Evolutionary conservation across 208 protist species (phyloP), one percentile per base, ranked within the genome.

Genomic region (Vickermania spadyakhi): DNA sequence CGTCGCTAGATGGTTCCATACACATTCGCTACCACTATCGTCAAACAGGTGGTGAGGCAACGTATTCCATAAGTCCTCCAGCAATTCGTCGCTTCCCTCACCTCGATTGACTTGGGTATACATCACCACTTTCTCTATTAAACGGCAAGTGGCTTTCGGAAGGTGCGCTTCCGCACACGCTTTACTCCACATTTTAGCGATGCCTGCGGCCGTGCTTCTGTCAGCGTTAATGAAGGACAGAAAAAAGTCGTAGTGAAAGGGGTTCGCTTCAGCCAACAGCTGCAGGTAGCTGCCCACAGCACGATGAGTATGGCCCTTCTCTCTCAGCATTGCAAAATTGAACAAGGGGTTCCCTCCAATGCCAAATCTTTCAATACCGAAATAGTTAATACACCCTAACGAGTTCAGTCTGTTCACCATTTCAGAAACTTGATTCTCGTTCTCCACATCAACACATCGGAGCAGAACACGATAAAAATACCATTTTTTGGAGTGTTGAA

Each of bases 1-100:
- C 49, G 78, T 82, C 1, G 79, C 81, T 77, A 91, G 86, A 2
- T 81, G 78, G 65, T 95, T 95, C 85, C 88, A 95, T 28, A 91
- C 74, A 72, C 89, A 85, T 28, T 85, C 64, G 2, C 75, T 75
- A 7, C 79, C 83, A 51, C 73, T 82, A 18, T 49, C 28, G 42
- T 68, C 56, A 7, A 62, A 62, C 26, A 21, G 52, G 21, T 41
- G 65, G 2, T 31, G 30, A 49, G 73, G 31, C n/a, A 53, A 67
- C 31, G 74, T 54, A 13, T 49, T 22, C 0, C 31, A 22, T 79
- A 78, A 93, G 31, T 86, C 41, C 2, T 57, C 28, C 42, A 67
- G 21, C 36, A 86, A 64, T 1, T 41, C 45, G n/a, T 22, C 28
- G 4, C 56, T 28, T 0, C 13, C 28, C 25, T 21, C 41, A 50